Evolutionary conservation across 2,329 filamentous ascomycete genomes (phyloP), one percentile per base, ranked within the genome.

Genomic region (Fusarium secorum): DNA sequence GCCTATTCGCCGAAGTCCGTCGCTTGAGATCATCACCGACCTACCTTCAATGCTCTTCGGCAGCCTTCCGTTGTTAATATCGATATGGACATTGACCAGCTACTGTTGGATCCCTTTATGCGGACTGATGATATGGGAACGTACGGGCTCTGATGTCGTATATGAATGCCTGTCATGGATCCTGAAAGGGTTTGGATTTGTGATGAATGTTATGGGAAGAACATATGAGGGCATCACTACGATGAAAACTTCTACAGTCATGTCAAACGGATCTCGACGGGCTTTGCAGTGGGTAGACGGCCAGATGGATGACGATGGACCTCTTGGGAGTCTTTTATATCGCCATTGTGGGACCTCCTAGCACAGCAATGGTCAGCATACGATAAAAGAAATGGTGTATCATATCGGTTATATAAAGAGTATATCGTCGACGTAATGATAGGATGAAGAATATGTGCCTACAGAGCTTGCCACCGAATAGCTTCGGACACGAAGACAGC

Each of bases 41-140:
- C 26, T 72, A 11, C 63, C 59, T 18, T 73, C 66, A 7, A 73
- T 73, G 66, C 39, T 73, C 15, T 49, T 66, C 15, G 41, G 48
- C 22, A 68, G 48, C n/a, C 20, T 73, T 17, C 70, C 70, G 17
- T 36, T 73, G 11, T 24, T 68, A 18, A 22, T 73, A 22, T 66
- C 70, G 11, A 56, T 73, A 24, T 73, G 70, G 70, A 15, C 30
- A 18, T 49, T 73, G 41, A 73, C 70, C 13, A 70, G 56, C 22
- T 68, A 73, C n/a, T 73, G 60, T 30, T 71, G 70, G 63, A 68
- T 70, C 20, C 65, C 70, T 22, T 64, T 73, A 14, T 65, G 65
- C 18, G 66, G 58, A 17, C 32, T 73, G 28, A 68, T 71, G 63
- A 46, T 73, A 36, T 73, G 66, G 70, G 70, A 72, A 20, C 70